These are phyloP conservation scores for Cystofilobasidium bisporidii DNA, from an alignment of 768 basidiomycete species.

Conservation along the genomic window DNA sequence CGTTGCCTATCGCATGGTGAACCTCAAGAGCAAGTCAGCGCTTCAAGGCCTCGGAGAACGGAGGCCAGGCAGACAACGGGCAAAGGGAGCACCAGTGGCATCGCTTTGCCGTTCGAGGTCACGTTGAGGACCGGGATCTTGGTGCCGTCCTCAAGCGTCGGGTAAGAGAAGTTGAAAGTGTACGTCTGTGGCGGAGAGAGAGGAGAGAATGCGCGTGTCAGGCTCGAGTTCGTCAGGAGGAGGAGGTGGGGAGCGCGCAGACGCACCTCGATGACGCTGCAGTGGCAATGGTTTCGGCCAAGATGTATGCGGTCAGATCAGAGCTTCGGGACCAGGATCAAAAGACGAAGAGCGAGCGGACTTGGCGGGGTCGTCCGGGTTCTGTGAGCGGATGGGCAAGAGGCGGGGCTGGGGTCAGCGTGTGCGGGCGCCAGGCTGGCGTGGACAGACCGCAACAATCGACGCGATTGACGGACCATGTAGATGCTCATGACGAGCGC, in stretches of 20 bases:
- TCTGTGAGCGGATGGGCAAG: background rate
- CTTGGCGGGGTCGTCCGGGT: conserved; percentile 1
- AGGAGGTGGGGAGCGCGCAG: background rate
- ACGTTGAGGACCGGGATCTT: background rate
- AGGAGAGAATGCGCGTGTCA: too few species aligned
- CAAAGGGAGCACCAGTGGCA: background rate
- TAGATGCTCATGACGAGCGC: conserved; percentile 5
- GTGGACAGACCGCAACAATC: background rate
- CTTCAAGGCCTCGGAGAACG: too few species aligned
- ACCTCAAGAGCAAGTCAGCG: too few species aligned
- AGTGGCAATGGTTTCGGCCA: too few species aligned
- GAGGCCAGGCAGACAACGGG: too few species aligned
- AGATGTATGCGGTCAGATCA: background rate
- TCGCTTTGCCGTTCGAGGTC: background rate
- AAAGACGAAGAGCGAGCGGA: background rate
- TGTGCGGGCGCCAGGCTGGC: too few species aligned
- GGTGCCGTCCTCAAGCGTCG: background rate
- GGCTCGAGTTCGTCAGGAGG: background rate
- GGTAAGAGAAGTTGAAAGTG: conserved; percentile 8
- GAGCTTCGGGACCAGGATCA: background rate
- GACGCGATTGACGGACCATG: background rate
- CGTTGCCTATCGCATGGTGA: too few species aligned
- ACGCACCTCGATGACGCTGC: conserved; percentile 1
- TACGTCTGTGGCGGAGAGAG: background rate
- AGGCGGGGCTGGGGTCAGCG: too few species aligned